A percentile compares a stretch with the other conserved stretches of the same genome.
Evolutionary conservation across 2,329 filamentous ascomycete species (phyloP).

Genomic region (Pseudopyricularia javanii): DNA sequence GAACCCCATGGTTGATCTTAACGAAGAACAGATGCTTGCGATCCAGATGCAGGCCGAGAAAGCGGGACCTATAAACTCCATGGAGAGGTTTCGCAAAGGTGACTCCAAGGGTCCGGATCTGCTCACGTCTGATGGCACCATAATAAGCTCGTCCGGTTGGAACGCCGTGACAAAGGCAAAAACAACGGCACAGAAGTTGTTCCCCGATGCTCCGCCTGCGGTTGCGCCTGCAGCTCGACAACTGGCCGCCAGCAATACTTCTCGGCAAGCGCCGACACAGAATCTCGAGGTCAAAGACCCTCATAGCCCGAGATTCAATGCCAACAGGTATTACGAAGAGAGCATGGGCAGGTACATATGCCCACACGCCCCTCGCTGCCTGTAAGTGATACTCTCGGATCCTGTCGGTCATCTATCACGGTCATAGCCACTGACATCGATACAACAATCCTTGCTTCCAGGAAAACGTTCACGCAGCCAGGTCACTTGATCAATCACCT

Average conservation of each 20-base stretch:
- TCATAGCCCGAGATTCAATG: constrained; percentile 29
- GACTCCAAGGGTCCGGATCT: constrained; percentile 8
- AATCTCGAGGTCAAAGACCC: constrained; percentile 25
- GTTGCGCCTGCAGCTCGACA: constrained; percentile 10
- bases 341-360: constrained; percentile 36
- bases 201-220: constrained; percentile 11
- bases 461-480: constrained; percentile 25
- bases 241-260: constrained; percentile 1
- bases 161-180: background rate
- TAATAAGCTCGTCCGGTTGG: background rate
- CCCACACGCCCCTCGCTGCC: constrained; percentile 34
- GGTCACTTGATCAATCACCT: constrained; percentile 28
- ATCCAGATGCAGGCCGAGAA: background rate
- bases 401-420: background rate
- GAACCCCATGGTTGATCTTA: constrained; percentile 7
- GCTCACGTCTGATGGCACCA: constrained; percentile 7
- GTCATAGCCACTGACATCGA: background rate
- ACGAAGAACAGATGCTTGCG: background rate
- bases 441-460: constrained; percentile 9
- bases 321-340: constrained; percentile 30
- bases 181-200: constrained; percentile 11
- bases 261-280: constrained; percentile 4
- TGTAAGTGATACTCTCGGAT: constrained; percentile 21
- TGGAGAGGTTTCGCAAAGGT: constrained; percentile 9
- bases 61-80: background rate